Evolutionary conservation across 2,329 filamentous ascomycete genomes (phyloP), one percentile per base, ranked within the genome.

Genomic region (Chalaropsis ovoidea): DNA sequence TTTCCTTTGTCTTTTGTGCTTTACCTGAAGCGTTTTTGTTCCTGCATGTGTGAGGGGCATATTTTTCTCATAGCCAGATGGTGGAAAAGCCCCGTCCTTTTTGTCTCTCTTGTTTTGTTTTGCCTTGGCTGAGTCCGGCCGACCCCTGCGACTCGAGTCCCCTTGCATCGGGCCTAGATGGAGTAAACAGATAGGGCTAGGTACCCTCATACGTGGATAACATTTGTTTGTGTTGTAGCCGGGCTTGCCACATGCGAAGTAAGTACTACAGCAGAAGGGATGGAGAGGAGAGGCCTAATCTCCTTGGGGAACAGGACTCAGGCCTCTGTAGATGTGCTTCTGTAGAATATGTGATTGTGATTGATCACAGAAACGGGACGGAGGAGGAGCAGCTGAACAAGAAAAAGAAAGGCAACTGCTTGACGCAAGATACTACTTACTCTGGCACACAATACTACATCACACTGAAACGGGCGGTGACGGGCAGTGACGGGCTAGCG

Each of bases 31-130:
- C 10, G 27, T 35, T 49, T 24, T 47, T 2, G 61, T 62, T 62
- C 61, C 43, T 62, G 24, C 61, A 62, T 62, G 27, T 62, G 41
- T 27, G 39, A 62, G 61, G 42, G 41, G 43, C 24, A n/a, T 24
- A 11, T 24, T 35, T 15, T 31, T 62, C 42, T 47, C 11, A 47
- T 11, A 49, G 27, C 11, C 24, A 35, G 61, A 35, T 8, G 24
- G 31, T 19, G 15, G 41, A 17, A 27, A 31, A 47, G 31, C 17
- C 19, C 3, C 22, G 6, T 7, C 2, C 24, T 15, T 39, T 2
- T n/a, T 11, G 15, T 62, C 13, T 11, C 15, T n/a, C 13, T 39
- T 58, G 24, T 19, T 39, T 17, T 58, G 15, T 58, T 58, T 58
- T 58, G 54, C 17, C 54, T 58, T 58, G 54, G 22, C 24, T 39